Conservation (phyloP, 768 basidiomycete genomes). For the Naganishia kalamii region DNA sequence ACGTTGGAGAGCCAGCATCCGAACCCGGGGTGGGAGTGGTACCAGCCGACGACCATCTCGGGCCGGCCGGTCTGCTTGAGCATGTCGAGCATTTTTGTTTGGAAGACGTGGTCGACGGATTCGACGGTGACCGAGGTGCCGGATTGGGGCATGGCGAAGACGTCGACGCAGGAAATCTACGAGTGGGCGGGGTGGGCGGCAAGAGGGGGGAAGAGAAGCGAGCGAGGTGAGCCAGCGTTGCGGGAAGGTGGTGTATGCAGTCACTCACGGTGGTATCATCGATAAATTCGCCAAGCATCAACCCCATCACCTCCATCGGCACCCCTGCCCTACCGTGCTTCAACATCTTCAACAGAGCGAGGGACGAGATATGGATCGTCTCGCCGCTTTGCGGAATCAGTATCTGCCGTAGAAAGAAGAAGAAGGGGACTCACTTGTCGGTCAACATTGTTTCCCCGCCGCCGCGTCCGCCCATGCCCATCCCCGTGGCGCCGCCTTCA, state of each 20-base stretch:
- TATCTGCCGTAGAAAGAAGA: neutral
- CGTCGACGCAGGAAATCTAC: conserved; percentile 63
- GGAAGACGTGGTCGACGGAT: conserved; percentile 97
- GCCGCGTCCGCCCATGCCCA: conserved; percentile 28
- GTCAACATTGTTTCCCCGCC: conserved; percentile 17
- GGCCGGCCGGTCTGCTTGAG: conserved; percentile 96
- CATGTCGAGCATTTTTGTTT: conserved; percentile 98
- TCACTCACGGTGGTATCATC: conserved; percentile 65
- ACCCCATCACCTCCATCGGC: conserved; percentile 94
- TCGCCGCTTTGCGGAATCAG: too few species aligned
- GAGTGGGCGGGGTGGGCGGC: neutral
- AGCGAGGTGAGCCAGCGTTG: conserved; percentile 24
- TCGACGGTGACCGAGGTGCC: conserved; percentile 97
- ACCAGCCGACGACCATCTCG: conserved; percentile 99
- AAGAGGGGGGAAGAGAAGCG: neutral
- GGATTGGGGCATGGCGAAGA: conserved; percentile 98
- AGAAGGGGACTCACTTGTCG: conserved; percentile 12
- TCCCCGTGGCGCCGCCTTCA: conserved; percentile 22
- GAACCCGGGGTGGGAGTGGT: conserved; percentile 98
- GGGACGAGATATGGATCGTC: neutral
- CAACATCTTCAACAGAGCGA: conserved; percentile 66
- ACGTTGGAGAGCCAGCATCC: conserved; percentile 99
- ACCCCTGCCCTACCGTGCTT: conserved; percentile 96
- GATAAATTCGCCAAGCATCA: conserved; percentile 96
- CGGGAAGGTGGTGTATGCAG: too few species aligned